phyloP scores from a whole-genome alignment of 129 eudicot species.

The Chrysanthemum makinoi region DNA sequence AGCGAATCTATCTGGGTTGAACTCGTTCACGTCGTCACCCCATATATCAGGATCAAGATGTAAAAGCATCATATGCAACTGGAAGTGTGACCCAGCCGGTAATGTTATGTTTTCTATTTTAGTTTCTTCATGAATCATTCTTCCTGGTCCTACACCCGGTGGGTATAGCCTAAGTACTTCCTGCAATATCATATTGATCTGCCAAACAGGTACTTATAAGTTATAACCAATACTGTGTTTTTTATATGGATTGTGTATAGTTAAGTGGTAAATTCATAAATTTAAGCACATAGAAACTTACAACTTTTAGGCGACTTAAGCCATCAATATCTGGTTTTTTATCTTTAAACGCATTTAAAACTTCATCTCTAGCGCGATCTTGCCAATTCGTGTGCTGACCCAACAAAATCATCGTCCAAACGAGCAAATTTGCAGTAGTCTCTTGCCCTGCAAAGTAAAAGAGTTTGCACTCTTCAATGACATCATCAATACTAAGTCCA shows the following conservation, averaged over 20 bases:
- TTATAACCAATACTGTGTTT: no score
- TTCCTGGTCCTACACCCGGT: not conserved
- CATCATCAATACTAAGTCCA: constrained; percentile 24
- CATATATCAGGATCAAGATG: constrained; percentile 21
- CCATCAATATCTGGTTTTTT: no score
- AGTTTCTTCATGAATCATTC: constrained; percentile 17
- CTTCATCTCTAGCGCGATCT: no score
- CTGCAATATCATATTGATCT: constrained; percentile 21
- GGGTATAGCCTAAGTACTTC: constrained; percentile 31
- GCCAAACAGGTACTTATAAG: not conserved
- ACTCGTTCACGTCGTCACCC: constrained; percentile 27
- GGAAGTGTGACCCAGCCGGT: constrained; percentile 10
- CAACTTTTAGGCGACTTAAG: constrained; percentile 5
- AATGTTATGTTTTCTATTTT: constrained; percentile 18
- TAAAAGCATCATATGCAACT: constrained; percentile 13
- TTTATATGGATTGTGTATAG: no score
- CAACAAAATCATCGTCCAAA: constrained; percentile 25
- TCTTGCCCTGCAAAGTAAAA: constrained; percentile 32
- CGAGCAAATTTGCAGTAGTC: constrained; percentile 24
- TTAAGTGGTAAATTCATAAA: not conserved
- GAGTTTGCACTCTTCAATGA: constrained; percentile 29
- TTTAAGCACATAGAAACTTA: constrained; percentile 1
- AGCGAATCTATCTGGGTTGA: constrained; percentile 28
- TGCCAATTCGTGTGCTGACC: constrained; percentile 4
- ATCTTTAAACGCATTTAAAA: no score